A percentile compares a stretch with the other conserved stretches of the same genome.
phyloP scores from a whole-genome alignment of 768 basidiomycete species.

The Hortiboletus campestris region DNA sequence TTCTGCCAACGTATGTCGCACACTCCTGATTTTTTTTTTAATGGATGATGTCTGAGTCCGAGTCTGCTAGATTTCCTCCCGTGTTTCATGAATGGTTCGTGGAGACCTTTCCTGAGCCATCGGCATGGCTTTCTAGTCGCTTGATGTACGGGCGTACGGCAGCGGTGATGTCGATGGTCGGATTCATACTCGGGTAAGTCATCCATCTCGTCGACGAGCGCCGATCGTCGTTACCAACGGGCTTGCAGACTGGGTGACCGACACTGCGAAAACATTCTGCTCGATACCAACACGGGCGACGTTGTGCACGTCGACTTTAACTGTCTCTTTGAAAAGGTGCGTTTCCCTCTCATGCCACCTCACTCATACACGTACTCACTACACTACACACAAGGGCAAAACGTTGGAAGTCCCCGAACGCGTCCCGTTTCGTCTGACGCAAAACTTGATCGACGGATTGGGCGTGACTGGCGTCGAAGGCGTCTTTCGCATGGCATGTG shows the following conservation, averaged over 20 bases:
- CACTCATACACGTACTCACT: not conserved
- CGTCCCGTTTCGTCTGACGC: slow-evolving; percentile 93
- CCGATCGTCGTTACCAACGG: not conserved
- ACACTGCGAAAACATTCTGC: slow-evolving; percentile 93
- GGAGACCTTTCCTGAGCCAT: slow-evolving; percentile 94
- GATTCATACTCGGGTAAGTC: slow-evolving; percentile 85
- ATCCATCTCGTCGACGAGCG: not conserved
- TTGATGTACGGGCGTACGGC: slow-evolving; percentile 82
- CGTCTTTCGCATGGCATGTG: slow-evolving; percentile 86
- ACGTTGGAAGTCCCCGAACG: slow-evolving; percentile 83
- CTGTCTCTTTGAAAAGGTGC: slow-evolving; percentile 93
- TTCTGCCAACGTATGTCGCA: slow-evolving; percentile 55
- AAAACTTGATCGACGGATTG: slow-evolving; percentile 88
- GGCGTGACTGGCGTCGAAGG: slow-evolving; percentile 95
- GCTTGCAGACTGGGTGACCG: slow-evolving; percentile 85
- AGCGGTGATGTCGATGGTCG: slow-evolving; percentile 99
- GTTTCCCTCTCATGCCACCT: not conserved
- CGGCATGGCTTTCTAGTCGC: slow-evolving; percentile 91
- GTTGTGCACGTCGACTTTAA: slow-evolving; percentile 97
- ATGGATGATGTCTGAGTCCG: not conserved
- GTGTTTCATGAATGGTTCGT: slow-evolving; percentile 98
- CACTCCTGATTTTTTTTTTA: not conserved
- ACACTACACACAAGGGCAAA: slow-evolving; percentile 53
- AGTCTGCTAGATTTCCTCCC: slow-evolving; percentile 58
- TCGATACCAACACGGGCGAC: slow-evolving; percentile 86